Percentiles rank a stretch among this genome's conserved stretches.
phyloP scores from a whole-genome alignment of 192 early-diverging fungal species.

The Linnemannia elongata region DNA sequence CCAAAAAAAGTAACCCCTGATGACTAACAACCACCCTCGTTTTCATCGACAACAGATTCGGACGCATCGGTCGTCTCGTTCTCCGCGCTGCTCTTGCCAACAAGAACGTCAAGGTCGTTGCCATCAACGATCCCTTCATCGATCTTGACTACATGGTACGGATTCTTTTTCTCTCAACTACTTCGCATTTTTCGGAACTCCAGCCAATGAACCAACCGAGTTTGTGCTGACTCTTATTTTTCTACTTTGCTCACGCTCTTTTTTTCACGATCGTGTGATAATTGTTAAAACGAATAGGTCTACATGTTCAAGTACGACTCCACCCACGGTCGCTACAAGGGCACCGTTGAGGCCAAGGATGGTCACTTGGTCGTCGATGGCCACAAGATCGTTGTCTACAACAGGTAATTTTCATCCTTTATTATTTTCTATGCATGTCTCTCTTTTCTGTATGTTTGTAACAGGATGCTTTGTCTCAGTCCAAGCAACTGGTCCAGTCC shows the following conservation, averaged over 20 bases:
- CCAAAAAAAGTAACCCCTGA: background rate
- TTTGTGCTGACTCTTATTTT: background rate
- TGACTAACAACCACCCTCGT: background rate
- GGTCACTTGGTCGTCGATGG: constrained; percentile 94
- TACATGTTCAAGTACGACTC: constrained; percentile 99
- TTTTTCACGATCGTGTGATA: background rate
- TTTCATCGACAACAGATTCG: constrained; percentile 71
- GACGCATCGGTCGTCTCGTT: constrained; percentile 99
- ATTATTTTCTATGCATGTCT: background rate
- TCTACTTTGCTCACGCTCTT: background rate
- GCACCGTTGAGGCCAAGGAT: constrained; percentile 81
- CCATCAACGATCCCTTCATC: constrained; percentile 99
- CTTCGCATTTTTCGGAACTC: background rate
- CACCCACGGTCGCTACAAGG: constrained; percentile 96
- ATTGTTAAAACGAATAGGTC: constrained; percentile 58
- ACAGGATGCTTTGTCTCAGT: background rate
- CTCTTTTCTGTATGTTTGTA: background rate
- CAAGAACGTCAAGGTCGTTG: constrained; percentile 83
- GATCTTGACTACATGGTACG: constrained; percentile 94
- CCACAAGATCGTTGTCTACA: constrained; percentile 79
- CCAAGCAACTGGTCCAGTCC: background rate
- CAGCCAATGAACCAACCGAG: background rate
- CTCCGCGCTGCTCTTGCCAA: constrained; percentile 89
- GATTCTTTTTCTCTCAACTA: background rate
- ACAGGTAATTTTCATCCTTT: constrained; percentile 62